phyloP scores from a whole-genome alignment of 2,329 filamentous ascomycete genomes.

The Aureobasidium sp. region DNA sequence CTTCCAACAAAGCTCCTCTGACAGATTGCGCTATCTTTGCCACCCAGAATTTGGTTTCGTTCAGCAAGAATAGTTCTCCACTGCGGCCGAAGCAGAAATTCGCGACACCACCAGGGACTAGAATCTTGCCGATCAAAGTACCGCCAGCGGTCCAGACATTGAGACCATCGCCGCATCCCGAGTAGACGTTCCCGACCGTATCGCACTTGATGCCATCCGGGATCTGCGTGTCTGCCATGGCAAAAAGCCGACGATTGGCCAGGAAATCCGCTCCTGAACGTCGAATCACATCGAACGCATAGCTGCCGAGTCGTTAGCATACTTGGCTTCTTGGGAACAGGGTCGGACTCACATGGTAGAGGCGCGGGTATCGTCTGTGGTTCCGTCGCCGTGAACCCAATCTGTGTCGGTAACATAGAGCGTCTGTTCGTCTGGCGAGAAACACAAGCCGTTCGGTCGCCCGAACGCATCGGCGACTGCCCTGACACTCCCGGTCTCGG shows the following conservation, averaged over 20 bases:
- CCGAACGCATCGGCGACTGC: conserved; percentile 48
- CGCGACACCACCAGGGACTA: conserved; percentile 34
- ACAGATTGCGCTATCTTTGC: background rate
- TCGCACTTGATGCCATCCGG: conserved; percentile 16
- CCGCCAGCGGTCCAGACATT: conserved; percentile 14
- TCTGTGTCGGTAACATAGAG: conserved; percentile 51
- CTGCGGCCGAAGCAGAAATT: conserved; percentile 28
- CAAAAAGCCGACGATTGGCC: conserved; percentile 14
- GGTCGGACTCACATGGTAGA: conserved; percentile 38
- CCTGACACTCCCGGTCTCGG: conserved; percentile 40
- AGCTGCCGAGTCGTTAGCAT: conserved; percentile 3
- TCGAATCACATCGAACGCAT: conserved; percentile 24
- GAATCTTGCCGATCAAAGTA: conserved; percentile 31
- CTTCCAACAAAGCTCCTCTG: conserved; percentile 9
- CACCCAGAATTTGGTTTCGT: conserved; percentile 23
- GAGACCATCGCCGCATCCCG: conserved; percentile 15
- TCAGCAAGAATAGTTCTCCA: conserved; percentile 38
- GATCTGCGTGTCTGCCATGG: conserved; percentile 11
- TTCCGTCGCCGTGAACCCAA: conserved; percentile 28
- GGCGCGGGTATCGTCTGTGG: conserved; percentile 36
- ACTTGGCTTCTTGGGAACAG: background rate
- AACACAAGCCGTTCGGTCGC: conserved; percentile 47
- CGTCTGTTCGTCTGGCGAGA: conserved; percentile 42
- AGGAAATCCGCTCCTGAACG: conserved; percentile 16
- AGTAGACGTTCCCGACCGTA: conserved; percentile 14